Evolutionary conservation across 202 grass and related monocot genomes (phyloP), one percentile per base, ranked within the genome.

Genomic region (Alloteropsis angusta): DNA sequence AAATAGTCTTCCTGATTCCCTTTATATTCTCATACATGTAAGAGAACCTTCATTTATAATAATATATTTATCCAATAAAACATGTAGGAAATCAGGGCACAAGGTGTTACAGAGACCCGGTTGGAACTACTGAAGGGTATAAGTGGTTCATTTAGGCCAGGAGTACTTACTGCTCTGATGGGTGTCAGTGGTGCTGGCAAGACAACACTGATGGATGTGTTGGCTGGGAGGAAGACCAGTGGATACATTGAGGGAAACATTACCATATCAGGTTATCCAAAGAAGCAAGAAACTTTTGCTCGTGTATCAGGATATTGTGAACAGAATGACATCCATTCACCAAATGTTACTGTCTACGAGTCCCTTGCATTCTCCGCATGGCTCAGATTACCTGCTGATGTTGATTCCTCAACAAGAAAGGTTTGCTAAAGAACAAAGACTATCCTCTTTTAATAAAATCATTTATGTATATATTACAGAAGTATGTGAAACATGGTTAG

Each of bases 101-200:
- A 88, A 87, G 91, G 87, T 71, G 79, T 91, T 35, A 83, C 71
- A 80, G 87, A 92, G 74, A 78, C 75, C 15, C 83, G 77, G 36
- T 86, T 97, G 58, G 72, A 77, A 69, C 85, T 97, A 57, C 77
- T 97, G 23, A 97, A 97, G 84, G 91, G 94, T 73, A 87, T 91
- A 36, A 94, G 82, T 78, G 94, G 94, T 62, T 87, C 89, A 38
- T 97, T 97, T 80, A 97, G 89, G 70, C 94, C 94, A 30, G 91
- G 94, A 65, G 85, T 94, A 30, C 91, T 97, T 55, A 97, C 91
- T 19, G 94, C 94, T 80, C 71, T 97, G 61, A 97, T 97, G 94
- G 94, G 94, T 43, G 94, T 97, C 17, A 97, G 89, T 71, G 94
- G 91, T 62, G 94, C 94, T 18, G 94, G 94, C 17, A 97, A 97